These are phyloP conservation scores for Camellia sinensis DNA, from an alignment of 148 eudicot species.

Conservation along the genomic window DNA sequence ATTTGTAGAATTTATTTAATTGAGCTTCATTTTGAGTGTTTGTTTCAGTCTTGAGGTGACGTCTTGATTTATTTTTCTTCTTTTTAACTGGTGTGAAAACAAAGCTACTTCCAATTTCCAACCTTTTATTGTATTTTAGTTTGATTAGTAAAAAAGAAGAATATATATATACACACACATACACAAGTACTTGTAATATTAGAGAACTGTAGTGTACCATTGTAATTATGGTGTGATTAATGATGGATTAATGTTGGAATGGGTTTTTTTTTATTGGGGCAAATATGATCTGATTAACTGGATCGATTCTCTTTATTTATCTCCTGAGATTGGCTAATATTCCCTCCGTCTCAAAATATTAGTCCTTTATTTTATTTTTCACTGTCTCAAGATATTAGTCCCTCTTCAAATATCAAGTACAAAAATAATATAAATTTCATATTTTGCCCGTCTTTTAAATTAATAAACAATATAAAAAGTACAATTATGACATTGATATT, in stretches of 20 bases:
- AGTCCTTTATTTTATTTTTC: too few relatives aligned
- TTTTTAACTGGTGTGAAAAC: neutral
- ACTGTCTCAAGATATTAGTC: too few relatives aligned
- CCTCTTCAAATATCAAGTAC: too few relatives aligned
- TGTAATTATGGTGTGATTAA: too few relatives aligned
- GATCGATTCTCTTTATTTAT: neutral
- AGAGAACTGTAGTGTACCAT: too few relatives aligned
- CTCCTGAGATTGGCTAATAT: neutral
- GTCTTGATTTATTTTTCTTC: neutral
- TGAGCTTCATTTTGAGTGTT: constrained; percentile 8
- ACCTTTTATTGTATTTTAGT: neutral
- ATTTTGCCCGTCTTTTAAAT: too few relatives aligned
- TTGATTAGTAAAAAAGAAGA: neutral
- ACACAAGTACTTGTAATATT: too few relatives aligned
- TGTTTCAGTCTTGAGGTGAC: constrained; percentile 2
- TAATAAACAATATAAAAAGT: too few relatives aligned
- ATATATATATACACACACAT: neutral
- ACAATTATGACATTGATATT: too few relatives aligned
- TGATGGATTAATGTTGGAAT: neutral
- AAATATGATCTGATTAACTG: neutral
- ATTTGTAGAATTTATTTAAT: constrained; percentile 15
- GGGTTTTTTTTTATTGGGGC: neutral
- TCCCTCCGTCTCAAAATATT: too few relatives aligned
- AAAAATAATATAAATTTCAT: too few relatives aligned
- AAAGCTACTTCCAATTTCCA: neutral